phyloP scores from a whole-genome alignment of 106 monocot genomes.

The Dendrobium catenatum region DNA sequence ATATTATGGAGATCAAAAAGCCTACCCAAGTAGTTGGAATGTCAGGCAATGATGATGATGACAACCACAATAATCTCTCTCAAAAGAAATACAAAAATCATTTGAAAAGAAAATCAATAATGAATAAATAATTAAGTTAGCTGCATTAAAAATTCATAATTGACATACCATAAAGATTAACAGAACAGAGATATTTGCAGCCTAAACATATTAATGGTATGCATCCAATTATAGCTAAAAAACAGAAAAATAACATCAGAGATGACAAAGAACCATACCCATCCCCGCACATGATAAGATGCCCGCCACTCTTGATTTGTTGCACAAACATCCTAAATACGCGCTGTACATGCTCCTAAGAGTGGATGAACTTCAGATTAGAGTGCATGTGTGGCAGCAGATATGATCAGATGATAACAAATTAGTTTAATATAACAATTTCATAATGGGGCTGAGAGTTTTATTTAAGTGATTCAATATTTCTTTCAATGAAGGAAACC shows the following conservation, averaged over 20 bases:
- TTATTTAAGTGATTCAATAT: background rate
- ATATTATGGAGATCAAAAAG: no score
- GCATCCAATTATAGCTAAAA: background rate
- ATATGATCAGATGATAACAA: background rate
- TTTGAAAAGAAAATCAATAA: no score
- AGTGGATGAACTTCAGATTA: background rate
- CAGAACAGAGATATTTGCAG: background rate
- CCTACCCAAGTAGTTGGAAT: no score
- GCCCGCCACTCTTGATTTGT: constrained; percentile 29
- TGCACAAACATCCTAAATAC: constrained; percentile 25
- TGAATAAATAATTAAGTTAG: no score
- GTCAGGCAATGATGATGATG: no score
- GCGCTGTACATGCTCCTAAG: constrained; percentile 25
- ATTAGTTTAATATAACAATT: background rate
- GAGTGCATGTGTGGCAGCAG: background rate
- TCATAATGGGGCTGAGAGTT: background rate
- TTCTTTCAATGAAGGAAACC: background rate
- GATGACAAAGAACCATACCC: constrained; percentile 16
- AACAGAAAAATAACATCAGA: background rate
- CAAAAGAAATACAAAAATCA: no score
- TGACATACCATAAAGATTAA: background rate
- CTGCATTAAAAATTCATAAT: no score
- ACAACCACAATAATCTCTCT: no score
- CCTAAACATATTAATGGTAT: background rate
- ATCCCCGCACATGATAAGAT: constrained; percentile 43